These are phyloP conservation scores for Penicillium sp. DNA, from an alignment of 2,329 filamentous ascomycete species.

Conservation along the genomic window DNA sequence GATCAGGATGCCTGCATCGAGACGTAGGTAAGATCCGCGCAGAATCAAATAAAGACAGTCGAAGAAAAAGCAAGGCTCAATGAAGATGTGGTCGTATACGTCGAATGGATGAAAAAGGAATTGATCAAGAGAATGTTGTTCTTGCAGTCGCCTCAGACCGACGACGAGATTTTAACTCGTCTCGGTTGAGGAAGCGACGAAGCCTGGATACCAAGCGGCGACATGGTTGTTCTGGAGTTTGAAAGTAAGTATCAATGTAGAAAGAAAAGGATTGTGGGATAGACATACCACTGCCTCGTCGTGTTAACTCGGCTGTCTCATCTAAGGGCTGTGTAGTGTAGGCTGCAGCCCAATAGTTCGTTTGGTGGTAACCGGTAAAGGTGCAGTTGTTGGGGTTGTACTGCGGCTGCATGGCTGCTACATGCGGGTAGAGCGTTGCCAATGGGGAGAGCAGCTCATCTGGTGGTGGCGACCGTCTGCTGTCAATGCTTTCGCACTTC, in stretches of 20 bases:
- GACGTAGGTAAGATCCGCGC: not conserved
- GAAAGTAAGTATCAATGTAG: conserved; percentile 14
- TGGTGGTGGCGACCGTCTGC: conserved; percentile 25
- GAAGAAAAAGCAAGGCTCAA: not conserved
- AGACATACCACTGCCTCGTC: conserved; percentile 30
- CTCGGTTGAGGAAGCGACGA: conserved; percentile 33
- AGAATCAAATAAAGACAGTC: not conserved
- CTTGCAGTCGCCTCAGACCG: conserved; percentile 16
- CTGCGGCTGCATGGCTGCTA: conserved; percentile 37
- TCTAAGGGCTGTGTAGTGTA: conserved; percentile 29
- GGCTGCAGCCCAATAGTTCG: conserved; percentile 33
- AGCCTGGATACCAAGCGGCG: conserved; percentile 35
- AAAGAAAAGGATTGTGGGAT: not conserved
- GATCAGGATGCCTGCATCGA: not conserved
- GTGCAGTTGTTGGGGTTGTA: conserved; percentile 30
- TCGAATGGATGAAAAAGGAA: not conserved
- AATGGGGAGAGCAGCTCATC: conserved; percentile 34
- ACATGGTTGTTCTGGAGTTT: conserved; percentile 24
- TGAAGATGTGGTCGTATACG: not conserved
- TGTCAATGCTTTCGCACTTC: conserved; percentile 30
- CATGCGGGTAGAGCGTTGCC: conserved; percentile 38
- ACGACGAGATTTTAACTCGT: conserved; percentile 31
- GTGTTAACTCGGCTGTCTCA: conserved; percentile 18
- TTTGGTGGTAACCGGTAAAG: conserved; percentile 31
- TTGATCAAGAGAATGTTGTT: not conserved